phyloP scores from a whole-genome alignment of 441 rosid species.

The Breynia disticha region DNA sequence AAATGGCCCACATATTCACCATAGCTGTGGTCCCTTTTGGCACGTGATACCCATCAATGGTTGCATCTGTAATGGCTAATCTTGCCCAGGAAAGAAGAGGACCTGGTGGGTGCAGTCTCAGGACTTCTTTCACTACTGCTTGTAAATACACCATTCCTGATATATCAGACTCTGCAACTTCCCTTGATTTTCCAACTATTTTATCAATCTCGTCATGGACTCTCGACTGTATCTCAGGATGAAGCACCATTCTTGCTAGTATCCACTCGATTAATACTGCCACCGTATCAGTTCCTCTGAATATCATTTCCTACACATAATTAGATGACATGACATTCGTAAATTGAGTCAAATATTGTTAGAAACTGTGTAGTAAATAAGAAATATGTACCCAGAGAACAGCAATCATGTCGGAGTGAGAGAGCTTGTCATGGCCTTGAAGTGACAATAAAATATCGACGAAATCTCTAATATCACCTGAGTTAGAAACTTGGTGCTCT shows the following conservation, averaged over 20 bases:
- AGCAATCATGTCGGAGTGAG: constrained; percentile 41
- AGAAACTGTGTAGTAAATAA: no score
- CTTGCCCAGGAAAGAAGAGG: constrained; percentile 65
- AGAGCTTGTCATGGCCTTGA: constrained; percentile 33
- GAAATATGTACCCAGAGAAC: constrained; percentile 72
- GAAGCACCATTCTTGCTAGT: constrained; percentile 52
- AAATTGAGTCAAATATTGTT: no score
- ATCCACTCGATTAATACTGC: constrained; percentile 55
- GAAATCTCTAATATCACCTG: constrained; percentile 23
- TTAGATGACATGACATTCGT: no score
- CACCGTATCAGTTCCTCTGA: constrained; percentile 54
- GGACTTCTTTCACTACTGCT: constrained; percentile 45
- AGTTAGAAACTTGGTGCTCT: constrained; percentile 10
- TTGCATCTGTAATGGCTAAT: constrained; percentile 35
- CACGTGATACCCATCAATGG: constrained; percentile 32
- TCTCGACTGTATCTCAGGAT: constrained; percentile 42
- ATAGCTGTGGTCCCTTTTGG: constrained; percentile 49
- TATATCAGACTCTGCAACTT: constrained; percentile 28
- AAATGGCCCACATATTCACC: constrained; percentile 74
- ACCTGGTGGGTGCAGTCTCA: constrained; percentile 58
- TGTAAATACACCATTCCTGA: constrained; percentile 25
- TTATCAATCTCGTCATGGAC: constrained; percentile 42
- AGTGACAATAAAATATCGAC: constrained; percentile 50
- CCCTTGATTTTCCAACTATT: constrained; percentile 39
- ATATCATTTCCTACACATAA: constrained; percentile 51